A percentile compares a stretch with the other conserved stretches of the same genome.
Evolutionary conservation across 2,329 filamentous ascomycete genomes (phyloP).

Genomic region (Acrocalymma vagum): DNA sequence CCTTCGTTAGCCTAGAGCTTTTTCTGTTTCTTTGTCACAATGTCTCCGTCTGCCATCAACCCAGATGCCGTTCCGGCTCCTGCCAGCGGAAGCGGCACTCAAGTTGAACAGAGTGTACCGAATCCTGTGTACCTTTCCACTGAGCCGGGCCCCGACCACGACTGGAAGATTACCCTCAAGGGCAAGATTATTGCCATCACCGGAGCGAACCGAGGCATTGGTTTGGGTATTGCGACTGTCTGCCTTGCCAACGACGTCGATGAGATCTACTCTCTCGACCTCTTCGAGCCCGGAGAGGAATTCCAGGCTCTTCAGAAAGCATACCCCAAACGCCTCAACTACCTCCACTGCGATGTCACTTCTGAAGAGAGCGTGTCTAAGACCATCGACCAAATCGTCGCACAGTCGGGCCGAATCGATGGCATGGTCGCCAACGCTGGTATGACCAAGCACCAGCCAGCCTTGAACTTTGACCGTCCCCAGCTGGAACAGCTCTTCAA

Average conservation of each 20-base stretch:
- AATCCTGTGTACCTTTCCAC: conserved; percentile 51
- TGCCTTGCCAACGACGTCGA: conserved; percentile 57
- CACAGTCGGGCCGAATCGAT: conserved; percentile 57
- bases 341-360: conserved; percentile 59
- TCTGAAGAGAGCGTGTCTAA: conserved; percentile 55
- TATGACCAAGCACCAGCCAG: conserved; percentile 61
- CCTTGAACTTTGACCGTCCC: conserved; percentile 59
- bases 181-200: conserved; percentile 51
- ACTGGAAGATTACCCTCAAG: conserved; percentile 56
- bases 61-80: conserved; percentile 24
- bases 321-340: conserved; percentile 54
- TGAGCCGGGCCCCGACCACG: conserved; percentile 53
- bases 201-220: conserved; percentile 47
- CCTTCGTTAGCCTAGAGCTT: conserved; percentile 20
- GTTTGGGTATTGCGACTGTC: conserved; percentile 56
- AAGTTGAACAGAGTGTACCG: conserved; percentile 31
- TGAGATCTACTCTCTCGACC: conserved; percentile 60
- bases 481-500: conserved; percentile 58
- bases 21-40: conserved; percentile 19
- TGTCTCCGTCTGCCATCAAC: conserved; percentile 40
- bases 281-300: conserved; percentile 57
- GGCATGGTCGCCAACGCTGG: conserved; percentile 63
- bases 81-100: conserved; percentile 19
- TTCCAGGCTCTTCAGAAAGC: conserved; percentile 52
- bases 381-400: conserved; percentile 57